These are phyloP conservation scores for Aspergillus conjunctus DNA, from an alignment of 495 filamentous ascomycete species.

Conservation along the genomic window DNA sequence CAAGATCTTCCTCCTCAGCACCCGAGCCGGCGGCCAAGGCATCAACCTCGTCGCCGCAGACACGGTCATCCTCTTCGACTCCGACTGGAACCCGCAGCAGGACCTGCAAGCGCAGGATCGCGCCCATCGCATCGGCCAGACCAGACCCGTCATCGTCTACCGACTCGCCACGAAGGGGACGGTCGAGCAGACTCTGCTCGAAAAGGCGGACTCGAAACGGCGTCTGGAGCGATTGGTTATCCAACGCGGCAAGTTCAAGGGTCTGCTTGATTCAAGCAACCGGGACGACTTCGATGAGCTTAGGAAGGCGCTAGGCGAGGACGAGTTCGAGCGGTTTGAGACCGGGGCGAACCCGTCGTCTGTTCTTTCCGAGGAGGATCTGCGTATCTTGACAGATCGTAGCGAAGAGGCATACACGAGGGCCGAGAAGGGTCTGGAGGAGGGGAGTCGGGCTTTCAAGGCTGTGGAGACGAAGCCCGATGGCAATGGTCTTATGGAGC, in stretches of 20 bases:
- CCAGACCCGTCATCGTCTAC: constrained; percentile 88
- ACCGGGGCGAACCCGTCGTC: constrained; percentile 51
- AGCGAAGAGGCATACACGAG: constrained; percentile 81
- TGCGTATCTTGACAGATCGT: constrained; percentile 78
- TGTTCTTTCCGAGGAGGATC: constrained; percentile 74
- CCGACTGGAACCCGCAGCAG: constrained; percentile 97
- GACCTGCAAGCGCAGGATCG: constrained; percentile 96
- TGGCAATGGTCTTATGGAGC: constrained; percentile 37
- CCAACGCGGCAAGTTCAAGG: constrained; percentile 78
- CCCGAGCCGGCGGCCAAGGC: constrained; percentile 89
- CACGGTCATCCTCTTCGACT: constrained; percentile 74
- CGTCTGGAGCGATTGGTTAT: constrained; percentile 93
- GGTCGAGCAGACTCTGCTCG: constrained; percentile 84
- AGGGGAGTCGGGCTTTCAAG: constrained; percentile 43
- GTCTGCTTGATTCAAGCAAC: constrained; percentile 46
- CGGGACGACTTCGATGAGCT: constrained; percentile 48
- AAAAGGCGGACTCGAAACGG: constrained; percentile 91
- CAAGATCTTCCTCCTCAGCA: constrained; percentile 85
- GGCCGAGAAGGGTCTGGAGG: constrained; percentile 70
- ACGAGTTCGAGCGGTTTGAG: constrained; percentile 61
- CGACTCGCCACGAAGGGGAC: constrained; percentile 91
- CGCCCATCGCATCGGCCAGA: constrained; percentile 93
- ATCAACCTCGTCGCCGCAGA: constrained; percentile 82
- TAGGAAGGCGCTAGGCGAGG: constrained; percentile 48
- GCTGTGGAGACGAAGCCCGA: constrained; percentile 47